Conservation (phyloP, 441 rosid genomes). For the Manihot esculenta region DNA sequence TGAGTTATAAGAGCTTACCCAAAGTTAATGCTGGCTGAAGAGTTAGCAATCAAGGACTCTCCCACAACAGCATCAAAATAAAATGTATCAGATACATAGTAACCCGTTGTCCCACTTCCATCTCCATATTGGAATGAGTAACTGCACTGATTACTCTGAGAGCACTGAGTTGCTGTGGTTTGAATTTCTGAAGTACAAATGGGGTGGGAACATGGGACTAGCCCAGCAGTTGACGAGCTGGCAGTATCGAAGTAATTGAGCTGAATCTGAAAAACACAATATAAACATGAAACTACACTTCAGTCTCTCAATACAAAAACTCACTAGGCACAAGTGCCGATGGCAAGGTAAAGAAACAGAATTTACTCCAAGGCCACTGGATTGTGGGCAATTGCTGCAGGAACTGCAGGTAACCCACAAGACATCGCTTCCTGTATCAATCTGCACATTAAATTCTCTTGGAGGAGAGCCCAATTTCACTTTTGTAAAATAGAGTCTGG, state of each 20-base stretch:
- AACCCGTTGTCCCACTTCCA: constrained; percentile 92
- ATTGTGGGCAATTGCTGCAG: constrained; percentile 81
- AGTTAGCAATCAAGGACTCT: constrained; percentile 52
- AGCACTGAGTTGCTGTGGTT: constrained; percentile 60
- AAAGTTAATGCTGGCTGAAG: constrained; percentile 68
- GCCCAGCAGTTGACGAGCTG: constrained; percentile 61
- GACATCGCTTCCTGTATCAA: constrained; percentile 97
- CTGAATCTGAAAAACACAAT: constrained; percentile 51
- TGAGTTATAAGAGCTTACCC: constrained; percentile 55
- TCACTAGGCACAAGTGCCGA: neutral
- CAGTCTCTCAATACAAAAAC: constrained; percentile 6
- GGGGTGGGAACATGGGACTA: constrained; percentile 61
- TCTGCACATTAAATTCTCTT: constrained; percentile 81
- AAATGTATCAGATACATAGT: constrained; percentile 72
- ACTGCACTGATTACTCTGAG: constrained; percentile 66
- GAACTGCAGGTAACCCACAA: constrained; percentile 87
- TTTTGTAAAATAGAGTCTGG: constrained; percentile 82
- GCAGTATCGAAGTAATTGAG: constrained; percentile 67
- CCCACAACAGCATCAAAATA: constrained; percentile 60
- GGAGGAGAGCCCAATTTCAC: constrained; percentile 88
- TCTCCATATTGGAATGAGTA: constrained; percentile 94
- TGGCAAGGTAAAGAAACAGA: constrained; percentile 22
- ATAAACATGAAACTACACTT: constrained; percentile 19
- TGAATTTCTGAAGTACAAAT: constrained; percentile 54
- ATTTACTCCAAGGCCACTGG: constrained; percentile 83